Conservation (phyloP, 441 rosid species). For the Croton laevigatus region DNA sequence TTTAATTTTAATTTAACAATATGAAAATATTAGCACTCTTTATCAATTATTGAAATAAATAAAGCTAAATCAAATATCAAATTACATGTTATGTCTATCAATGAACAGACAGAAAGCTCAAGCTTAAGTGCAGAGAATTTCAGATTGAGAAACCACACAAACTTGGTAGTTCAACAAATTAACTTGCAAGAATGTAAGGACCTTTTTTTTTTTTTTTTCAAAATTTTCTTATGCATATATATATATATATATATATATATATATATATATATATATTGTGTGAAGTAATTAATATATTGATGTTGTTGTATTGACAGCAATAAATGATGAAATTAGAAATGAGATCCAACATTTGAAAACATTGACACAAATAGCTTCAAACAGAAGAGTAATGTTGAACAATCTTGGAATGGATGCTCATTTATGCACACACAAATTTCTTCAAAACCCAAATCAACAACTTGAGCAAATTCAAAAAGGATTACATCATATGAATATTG, state of each 20-base stretch:
- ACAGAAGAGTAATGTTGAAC: background rate
- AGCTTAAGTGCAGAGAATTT: constrained; percentile 20
- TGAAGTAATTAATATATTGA: no score
- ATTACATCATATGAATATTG: background rate
- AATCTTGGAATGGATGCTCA: constrained; percentile 1
- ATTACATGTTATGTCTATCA: background rate
- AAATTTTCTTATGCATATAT: background rate
- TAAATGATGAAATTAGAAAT: constrained; percentile 15
- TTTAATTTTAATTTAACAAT: no score
- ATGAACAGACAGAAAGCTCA: constrained; percentile 19
- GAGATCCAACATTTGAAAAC: background rate
- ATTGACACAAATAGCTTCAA: background rate
- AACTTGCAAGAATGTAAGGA: constrained; percentile 25
- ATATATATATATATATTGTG: no score
- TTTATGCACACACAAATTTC: background rate
- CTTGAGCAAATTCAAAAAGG: background rate
- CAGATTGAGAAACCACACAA: constrained; percentile 7
- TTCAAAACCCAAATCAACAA: background rate
- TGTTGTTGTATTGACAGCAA: background rate
- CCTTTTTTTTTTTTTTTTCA: background rate
- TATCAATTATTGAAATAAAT: no score
- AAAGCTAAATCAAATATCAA: background rate
- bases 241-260: no score
- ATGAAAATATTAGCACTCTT: no score
- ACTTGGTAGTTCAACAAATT: constrained; percentile 8